Base-by-base conservation (phyloP, 768 basidiomycete genomes). In the Hypsizygus marmoreus region DNA sequence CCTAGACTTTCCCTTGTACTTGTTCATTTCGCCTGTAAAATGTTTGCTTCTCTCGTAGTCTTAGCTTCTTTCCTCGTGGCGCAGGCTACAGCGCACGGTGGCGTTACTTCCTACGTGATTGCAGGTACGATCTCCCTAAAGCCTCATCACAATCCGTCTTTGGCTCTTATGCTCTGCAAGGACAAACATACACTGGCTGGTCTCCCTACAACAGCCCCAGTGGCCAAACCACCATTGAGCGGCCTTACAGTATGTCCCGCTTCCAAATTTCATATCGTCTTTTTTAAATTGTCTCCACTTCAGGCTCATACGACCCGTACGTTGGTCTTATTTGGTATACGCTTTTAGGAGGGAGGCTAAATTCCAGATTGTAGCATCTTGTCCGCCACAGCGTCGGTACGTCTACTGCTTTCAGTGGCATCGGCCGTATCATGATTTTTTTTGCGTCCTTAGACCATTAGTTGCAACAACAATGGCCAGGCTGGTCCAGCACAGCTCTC, bases 391-490 rank as follows among this genome's bases (percentile, higher is more conserved):
- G 53, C 53, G 23, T 47, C 47, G 9, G 55, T 61, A 45, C 12
- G 58, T 47, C 1, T 20, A 6, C 12, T 6, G n/a, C n/a, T n/a
- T n/a, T n/a, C n/a, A n/a, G n/a, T n/a, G n/a, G n/a, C n/a, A n/a
- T n/a, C n/a, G n/a, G n/a, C n/a, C n/a, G n/a, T n/a, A n/a, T n/a
- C n/a, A n/a, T n/a, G n/a, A n/a, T n/a, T n/a, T n/a, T n/a, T n/a
- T n/a, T n/a, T n/a, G n/a, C n/a, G n/a, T n/a, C n/a, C n/a, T n/a
- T 46, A 65, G 61, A 60, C 53, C 16, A 57, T 69, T 24, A 59
- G 62, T 49, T 71, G 68, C 55, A 69, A 71, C 60, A 61, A 67
- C 56, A 67, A 68, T 44, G 67, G 67, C 7, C 60, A 61, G 34
- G 55, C 66, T 12, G 55, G 60, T 13, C 53, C 47, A 10, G 51